Evolutionary conservation across 257 asterid species (phyloP), one percentile per base, ranked within the genome.

Genomic region (Nicotiana knightiana): DNA sequence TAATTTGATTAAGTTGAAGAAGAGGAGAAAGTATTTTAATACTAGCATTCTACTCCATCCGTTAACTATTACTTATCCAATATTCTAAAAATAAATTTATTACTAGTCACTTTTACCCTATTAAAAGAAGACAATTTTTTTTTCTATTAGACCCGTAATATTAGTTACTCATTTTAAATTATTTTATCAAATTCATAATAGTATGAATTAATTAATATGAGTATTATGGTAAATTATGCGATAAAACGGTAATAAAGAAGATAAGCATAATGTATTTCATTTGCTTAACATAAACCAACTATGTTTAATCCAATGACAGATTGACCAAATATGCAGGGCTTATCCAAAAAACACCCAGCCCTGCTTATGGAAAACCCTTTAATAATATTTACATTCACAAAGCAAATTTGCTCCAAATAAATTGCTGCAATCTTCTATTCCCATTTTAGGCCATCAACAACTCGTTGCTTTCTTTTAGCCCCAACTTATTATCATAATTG

Each of bases 341-440:
- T 86, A 80, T 82, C 81, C 87, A 82, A 88, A 90, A 89, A 88
- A 79, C 77, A 77, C 82, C 85, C 48, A 93, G 91, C 91, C 92
- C 93, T 86, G 90, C 82, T 79, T 55, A 21, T 43, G 82, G 70
- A 57, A 21, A 79, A 77, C 15, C 77, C 62, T 77, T 57, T 68
- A 64, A 64, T 54, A 59, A 84, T 86, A 89, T 90, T 64, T 82
- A 90, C 93, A 91, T 30, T 8, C 21, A 7, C 46, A 68, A 79
- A 43, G 12, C 57, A 54, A 18, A 11, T 30, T 55, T 61, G 48
- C 57, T 53, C 18, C 13, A 2, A 30, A n/a, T 43, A 73, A 65
- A 32, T 63, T 24, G 81, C 37, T 16, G 54, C 68, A 78, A 67
- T 59, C 83, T 71, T 81, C 30, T n/a, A 32, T 65, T 24, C 37